These are phyloP conservation scores for Cinnamomum micranthum DNA, from an alignment of 164 flowering plant genomes.

Conservation along the genomic window DNA sequence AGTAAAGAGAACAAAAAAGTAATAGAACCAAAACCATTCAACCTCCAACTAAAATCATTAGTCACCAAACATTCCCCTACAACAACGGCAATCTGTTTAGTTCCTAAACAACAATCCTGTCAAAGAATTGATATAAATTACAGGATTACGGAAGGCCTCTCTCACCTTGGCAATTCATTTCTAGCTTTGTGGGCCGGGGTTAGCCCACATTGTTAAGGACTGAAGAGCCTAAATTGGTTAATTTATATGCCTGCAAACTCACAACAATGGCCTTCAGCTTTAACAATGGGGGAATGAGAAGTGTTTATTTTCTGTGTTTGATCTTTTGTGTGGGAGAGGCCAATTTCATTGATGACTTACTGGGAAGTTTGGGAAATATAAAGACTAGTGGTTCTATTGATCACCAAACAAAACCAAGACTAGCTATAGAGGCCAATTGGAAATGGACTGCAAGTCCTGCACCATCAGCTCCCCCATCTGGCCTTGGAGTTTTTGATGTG, in stretches of 20 bases:
- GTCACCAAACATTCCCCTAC: background rate
- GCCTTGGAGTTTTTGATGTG: slow-evolving; percentile 36
- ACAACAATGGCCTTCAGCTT: background rate
- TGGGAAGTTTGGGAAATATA: background rate
- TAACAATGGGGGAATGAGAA: background rate
- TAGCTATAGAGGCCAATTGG: background rate
- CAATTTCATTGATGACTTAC: background rate
- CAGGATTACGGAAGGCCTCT: background rate
- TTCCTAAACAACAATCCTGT: background rate
- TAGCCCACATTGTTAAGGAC: background rate
- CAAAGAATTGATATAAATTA: background rate
- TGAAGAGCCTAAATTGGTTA: background rate
- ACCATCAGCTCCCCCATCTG: slow-evolving; percentile 1
- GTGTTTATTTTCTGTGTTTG: background rate
- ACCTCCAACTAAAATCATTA: background rate
- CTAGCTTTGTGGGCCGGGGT: background rate
- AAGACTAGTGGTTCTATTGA: background rate
- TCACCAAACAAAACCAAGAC: background rate
- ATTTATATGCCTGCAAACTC: background rate
- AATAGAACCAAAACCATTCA: background rate
- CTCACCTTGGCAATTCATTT: background rate
- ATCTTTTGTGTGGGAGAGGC: background rate
- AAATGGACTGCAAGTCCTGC: background rate
- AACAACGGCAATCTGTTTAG: background rate
- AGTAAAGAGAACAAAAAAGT: no score